phyloP scores from a whole-genome alignment of 768 basidiomycete genomes.

The Calocybe indica region DNA sequence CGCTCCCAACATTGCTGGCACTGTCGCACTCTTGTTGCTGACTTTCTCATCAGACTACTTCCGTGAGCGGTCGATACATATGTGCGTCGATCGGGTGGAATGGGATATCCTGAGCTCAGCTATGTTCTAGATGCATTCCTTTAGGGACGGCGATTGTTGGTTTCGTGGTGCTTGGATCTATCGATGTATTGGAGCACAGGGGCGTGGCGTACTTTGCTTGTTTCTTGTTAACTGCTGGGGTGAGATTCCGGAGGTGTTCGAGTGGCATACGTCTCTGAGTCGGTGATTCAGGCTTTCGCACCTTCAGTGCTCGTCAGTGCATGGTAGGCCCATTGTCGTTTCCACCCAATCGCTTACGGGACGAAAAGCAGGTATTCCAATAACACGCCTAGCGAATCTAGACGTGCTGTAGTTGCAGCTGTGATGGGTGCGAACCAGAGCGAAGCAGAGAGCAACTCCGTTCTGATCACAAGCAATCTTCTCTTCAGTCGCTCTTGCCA shows the following conservation, averaged over 20 bases:
- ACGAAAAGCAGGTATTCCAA: constrained; percentile 32
- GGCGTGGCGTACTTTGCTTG: constrained; percentile 48
- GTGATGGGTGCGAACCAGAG: constrained; percentile 34
- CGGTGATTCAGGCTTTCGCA: constrained; percentile 31
- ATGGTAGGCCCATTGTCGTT: constrained; percentile 19
- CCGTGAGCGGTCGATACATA: constrained; percentile 43
- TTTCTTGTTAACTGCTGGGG: constrained; percentile 46
- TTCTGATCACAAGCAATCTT: background rate
- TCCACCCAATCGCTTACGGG: background rate
- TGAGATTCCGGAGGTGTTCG: constrained; percentile 12
- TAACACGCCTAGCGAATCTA: constrained; percentile 42
- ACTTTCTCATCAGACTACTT: constrained; percentile 49
- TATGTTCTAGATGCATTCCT: constrained; percentile 30
- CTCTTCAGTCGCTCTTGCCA: constrained; percentile 37
- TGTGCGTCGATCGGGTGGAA: constrained; percentile 14
- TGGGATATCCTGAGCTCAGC: background rate
- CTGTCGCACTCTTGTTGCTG: constrained; percentile 36
- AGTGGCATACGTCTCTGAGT: constrained; percentile 1
- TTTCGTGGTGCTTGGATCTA: constrained; percentile 40
- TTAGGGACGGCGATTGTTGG: constrained; percentile 31
- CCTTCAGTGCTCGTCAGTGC: constrained; percentile 40
- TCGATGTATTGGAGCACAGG: constrained; percentile 32
- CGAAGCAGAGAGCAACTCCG: background rate
- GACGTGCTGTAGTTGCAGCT: constrained; percentile 43
- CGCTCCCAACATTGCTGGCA: constrained; percentile 46